These are phyloP conservation scores for Vanrija sp. DNA, from an alignment of 1,284 basidiomycete genomes.

Conservation along the genomic window DNA sequence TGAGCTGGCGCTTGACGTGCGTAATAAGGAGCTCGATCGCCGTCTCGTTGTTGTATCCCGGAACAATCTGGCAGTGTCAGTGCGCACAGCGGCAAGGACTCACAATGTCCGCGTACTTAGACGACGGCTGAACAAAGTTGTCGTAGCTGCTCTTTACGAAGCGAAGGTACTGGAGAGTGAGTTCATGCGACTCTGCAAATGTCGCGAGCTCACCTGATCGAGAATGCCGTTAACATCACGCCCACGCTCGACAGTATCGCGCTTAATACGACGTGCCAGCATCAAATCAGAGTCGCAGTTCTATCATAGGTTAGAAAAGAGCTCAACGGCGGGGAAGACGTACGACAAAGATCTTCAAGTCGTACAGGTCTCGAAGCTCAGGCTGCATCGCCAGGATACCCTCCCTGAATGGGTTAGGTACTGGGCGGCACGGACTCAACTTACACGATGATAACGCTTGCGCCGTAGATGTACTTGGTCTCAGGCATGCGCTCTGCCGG, in stretches of 20 bases:
- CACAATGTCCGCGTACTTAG: slow-evolving; percentile 82
- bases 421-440: not conserved
- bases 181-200: not conserved
- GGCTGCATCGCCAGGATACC: slow-evolving; percentile 87
- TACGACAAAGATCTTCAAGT: slow-evolving; percentile 68
- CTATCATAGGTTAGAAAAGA: slow-evolving; percentile 15
- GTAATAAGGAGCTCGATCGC: slow-evolving; percentile 92
- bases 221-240: slow-evolving; percentile 80
- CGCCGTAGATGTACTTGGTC: slow-evolving; percentile 89
- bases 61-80: slow-evolving; percentile 66
- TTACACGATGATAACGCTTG: slow-evolving; percentile 83
- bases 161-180: slow-evolving; percentile 57
- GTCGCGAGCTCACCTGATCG: slow-evolving; percentile 58
- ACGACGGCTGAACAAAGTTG: slow-evolving; percentile 87
- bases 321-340: slow-evolving; percentile 55
- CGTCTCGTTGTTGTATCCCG: slow-evolving; percentile 71
- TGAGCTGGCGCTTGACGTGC: slow-evolving; percentile 79
- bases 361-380: slow-evolving; percentile 72
- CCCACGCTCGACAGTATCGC: slow-evolving; percentile 85
- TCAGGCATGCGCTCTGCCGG: slow-evolving; percentile 65
- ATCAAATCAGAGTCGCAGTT: slow-evolving; percentile 90
- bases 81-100: slow-evolving; percentile 23
- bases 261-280: slow-evolving; percentile 84
- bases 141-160: slow-evolving; percentile 93
- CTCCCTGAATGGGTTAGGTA: slow-evolving; percentile 53